Conservation (phyloP, 495 filamentous ascomycete genomes). For the Neurospora sublineolata region DNA sequence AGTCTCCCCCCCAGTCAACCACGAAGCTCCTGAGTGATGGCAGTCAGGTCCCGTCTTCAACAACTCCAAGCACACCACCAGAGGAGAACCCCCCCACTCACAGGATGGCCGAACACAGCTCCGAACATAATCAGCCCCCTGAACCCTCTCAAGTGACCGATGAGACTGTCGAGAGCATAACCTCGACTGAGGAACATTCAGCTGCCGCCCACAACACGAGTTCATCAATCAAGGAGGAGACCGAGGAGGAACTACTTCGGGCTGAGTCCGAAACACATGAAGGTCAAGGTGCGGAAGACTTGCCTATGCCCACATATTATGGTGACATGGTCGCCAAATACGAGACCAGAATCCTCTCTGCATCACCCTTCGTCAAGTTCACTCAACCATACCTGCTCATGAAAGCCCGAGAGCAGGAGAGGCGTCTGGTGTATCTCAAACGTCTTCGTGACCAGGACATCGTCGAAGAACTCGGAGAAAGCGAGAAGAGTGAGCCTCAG, state of each 20-base stretch:
- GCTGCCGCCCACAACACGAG: constrained; percentile 1
- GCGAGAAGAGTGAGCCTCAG: constrained; percentile 50
- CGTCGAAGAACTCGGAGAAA: constrained; percentile 39
- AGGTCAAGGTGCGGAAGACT: constrained; percentile 62
- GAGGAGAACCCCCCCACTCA: constrained; percentile 10
- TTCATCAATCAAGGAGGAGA: background rate
- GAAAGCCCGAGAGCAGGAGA: constrained; percentile 82
- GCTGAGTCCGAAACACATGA: constrained; percentile 39
- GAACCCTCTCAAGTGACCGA: constrained; percentile 7
- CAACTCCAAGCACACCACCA: constrained; percentile 17
- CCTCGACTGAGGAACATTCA: constrained; percentile 1
- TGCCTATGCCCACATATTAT: constrained; percentile 86
- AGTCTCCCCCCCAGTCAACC: constrained; percentile 12
- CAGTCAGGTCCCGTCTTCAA: background rate
- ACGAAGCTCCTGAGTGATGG: background rate
- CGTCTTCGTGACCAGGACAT: constrained; percentile 69
- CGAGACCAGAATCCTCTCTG: constrained; percentile 83
- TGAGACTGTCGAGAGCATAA: background rate
- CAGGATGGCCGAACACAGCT: background rate
- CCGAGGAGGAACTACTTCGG: constrained; percentile 21
- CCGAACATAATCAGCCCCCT: constrained; percentile 1
- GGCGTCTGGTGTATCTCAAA: constrained; percentile 66
- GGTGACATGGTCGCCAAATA: constrained; percentile 89
- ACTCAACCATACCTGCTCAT: constrained; percentile 86
- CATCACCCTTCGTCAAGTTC: constrained; percentile 93